Base-by-base conservation (phyloP, 139 green algal species). In the Coelastrella sp. region DNA sequence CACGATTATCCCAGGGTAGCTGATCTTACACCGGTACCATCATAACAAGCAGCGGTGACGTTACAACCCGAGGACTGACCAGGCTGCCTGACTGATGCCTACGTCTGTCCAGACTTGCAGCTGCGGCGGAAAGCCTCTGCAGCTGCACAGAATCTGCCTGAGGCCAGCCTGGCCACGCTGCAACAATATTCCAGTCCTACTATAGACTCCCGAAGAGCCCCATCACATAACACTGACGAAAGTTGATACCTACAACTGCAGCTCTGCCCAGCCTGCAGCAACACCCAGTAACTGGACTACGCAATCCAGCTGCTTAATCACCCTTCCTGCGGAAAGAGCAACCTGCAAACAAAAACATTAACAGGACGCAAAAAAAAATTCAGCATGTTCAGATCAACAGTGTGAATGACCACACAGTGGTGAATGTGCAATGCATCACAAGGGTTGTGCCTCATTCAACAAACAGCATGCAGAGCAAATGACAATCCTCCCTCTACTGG, bases 311-410 rank as follows among this genome's bases (percentile, higher is more conserved):
- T 64, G 85, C 82, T 95, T 93, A 99, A 73, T 99, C 96, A 83
- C 93, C 94, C 94, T 99, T 99, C 80, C 90, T 89, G 25, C 96
- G 91, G 94, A 99, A 99, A n/a, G 91, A 96, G 95, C 96, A 99
- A 79, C 94, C 93, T 96, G 90, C 77, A 85, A 23, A 87, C 13
- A 88, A 34, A 23, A 13, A 25, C 45, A 72, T 41, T 41, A 59
- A 53, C 68, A 41, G 11, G 19, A n/a, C n/a, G n/a, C n/a, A 25
- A n/a, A 4, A 25, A 60, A 72, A 79, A n/a, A 41, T 21, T 41
- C 62, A 71, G 45, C 1, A 57, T 13, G 40, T n/a, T 71, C 32
- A 0, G 62, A 8, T 38, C 5, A 38, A 32, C 0, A 71, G n/a
- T 40, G 6, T 13, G 34, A 19, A 62, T 0, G 1, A n/a, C n/a